Conservation (phyloP, 805 yeast species). For the Schizosaccharomyces japonicus region DNA sequence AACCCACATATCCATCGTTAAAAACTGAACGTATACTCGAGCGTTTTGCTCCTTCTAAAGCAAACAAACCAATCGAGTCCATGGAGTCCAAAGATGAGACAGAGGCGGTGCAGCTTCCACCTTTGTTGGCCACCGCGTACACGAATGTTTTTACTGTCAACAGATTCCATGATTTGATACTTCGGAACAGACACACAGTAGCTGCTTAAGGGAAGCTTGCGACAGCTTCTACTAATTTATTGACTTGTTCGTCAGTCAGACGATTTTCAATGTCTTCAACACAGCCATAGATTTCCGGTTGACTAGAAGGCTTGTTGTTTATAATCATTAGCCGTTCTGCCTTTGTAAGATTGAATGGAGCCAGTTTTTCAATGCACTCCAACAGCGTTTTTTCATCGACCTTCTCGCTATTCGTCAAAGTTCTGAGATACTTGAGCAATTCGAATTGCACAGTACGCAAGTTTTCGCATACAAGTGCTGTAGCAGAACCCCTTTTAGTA, state of each 20-base stretch:
- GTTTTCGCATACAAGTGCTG: not conserved
- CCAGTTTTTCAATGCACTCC: not conserved
- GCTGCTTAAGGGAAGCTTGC: too few species aligned
- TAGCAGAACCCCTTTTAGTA: not conserved
- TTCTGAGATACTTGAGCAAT: not conserved
- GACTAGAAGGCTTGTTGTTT: not conserved
- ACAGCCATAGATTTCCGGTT: not conserved
- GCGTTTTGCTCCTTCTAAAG: too few species aligned
- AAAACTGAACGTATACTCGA: too few species aligned
- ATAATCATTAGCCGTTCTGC: not conserved
- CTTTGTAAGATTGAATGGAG: not conserved
- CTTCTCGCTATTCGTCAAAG: not conserved
- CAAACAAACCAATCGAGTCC: too few species aligned
- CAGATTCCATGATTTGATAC: too few species aligned
- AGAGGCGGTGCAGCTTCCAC: too few species aligned
- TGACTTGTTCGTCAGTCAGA: not conserved
- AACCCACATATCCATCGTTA: too few species aligned
- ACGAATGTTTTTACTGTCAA: too few species aligned
- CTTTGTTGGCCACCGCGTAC: too few species aligned
- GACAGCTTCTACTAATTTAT: not conserved
- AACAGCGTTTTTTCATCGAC: not conserved
- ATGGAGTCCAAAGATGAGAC: too few species aligned
- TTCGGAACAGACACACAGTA: too few species aligned
- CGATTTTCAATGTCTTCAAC: slow-evolving; percentile 1
- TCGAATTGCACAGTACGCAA: not conserved